Percentiles rank a stretch among this genome's conserved stretches.
phyloP scores from a whole-genome alignment of 2,329 filamentous ascomycete genomes.

The Fusarium tanahbumbuense region DNA sequence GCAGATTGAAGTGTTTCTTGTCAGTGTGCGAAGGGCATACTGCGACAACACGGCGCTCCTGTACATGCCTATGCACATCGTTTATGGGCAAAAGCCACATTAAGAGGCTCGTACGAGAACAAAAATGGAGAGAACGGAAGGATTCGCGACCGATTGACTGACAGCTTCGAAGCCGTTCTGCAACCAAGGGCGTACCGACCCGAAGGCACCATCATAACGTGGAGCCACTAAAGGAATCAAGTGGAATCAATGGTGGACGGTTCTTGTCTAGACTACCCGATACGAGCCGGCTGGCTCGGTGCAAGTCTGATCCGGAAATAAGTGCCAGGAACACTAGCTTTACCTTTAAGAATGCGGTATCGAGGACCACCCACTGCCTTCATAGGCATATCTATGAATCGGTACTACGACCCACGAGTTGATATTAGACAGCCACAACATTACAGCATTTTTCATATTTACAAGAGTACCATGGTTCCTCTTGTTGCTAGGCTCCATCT shows the following conservation, averaged over 20 bases:
- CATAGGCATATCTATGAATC: background rate
- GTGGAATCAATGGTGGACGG: constrained; percentile 12
- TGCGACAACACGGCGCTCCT: constrained; percentile 57
- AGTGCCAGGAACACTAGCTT: background rate
- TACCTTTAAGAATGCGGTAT: background rate
- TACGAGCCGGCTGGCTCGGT: constrained; percentile 1
- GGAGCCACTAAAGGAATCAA: constrained; percentile 12
- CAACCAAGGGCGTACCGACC: background rate
- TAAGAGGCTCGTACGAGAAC: constrained; percentile 7
- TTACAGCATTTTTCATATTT: background rate
- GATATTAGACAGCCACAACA: background rate
- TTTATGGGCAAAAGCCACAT: constrained; percentile 65
- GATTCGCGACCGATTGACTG: background rate
- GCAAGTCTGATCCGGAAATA: background rate
- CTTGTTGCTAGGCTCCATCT: background rate
- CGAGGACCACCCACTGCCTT: background rate
- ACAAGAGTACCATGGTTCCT: background rate
- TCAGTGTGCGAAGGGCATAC: constrained; percentile 62
- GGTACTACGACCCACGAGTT: background rate
- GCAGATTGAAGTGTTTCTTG: constrained; percentile 61
- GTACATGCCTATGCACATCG: constrained; percentile 68
- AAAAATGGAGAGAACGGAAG: background rate
- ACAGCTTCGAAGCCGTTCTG: background rate
- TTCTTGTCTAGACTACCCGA: background rate
- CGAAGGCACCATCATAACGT: background rate